These are phyloP conservation scores for Cutaneotrichosporon mucoides DNA, from an alignment of 1,284 basidiomycete species.

Conservation along the genomic window DNA sequence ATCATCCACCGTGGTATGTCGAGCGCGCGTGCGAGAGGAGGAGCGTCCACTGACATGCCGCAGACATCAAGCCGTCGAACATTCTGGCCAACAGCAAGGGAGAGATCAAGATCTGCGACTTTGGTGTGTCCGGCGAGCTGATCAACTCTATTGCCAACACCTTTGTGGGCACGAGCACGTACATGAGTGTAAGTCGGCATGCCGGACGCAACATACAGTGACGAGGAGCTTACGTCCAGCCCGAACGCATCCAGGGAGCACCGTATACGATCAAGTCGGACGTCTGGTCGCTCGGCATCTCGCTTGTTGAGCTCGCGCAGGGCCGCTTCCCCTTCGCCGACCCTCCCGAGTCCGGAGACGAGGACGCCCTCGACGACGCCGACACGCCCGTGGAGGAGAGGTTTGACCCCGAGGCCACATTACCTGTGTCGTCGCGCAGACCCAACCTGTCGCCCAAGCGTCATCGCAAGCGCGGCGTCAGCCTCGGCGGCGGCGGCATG, in stretches of 20 bases:
- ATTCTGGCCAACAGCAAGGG: constrained; percentile 91
- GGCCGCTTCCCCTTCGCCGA: constrained; percentile 90
- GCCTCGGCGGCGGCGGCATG: constrained; percentile 75
- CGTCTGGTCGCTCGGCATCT: constrained; percentile 94
- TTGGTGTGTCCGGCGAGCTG: constrained; percentile 96
- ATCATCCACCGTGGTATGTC: constrained; percentile 77
- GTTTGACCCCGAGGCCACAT: constrained; percentile 43
- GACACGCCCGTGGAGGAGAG: constrained; percentile 53
- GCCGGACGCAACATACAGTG: background rate
- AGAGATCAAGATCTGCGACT: constrained; percentile 97
- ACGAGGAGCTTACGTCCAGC: constrained; percentile 54
- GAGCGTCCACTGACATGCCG: constrained; percentile 48
- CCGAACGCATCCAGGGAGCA: constrained; percentile 96
- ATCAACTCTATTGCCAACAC: constrained; percentile 99
- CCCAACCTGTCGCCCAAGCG: constrained; percentile 37
- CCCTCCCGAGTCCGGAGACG: constrained; percentile 62
- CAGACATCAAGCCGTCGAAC: constrained; percentile 98
- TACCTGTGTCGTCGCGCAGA: constrained; percentile 34
- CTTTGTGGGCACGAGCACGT: constrained; percentile 96
- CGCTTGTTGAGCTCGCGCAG: constrained; percentile 86
- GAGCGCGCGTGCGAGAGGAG: constrained; percentile 34
- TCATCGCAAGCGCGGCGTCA: constrained; percentile 72
- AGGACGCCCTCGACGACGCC: constrained; percentile 56
- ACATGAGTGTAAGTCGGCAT: constrained; percentile 83
- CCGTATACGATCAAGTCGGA: constrained; percentile 97